Conservation (phyloP, 2,329 filamentous ascomycete genomes). For the Penicillium sp. region DNA sequence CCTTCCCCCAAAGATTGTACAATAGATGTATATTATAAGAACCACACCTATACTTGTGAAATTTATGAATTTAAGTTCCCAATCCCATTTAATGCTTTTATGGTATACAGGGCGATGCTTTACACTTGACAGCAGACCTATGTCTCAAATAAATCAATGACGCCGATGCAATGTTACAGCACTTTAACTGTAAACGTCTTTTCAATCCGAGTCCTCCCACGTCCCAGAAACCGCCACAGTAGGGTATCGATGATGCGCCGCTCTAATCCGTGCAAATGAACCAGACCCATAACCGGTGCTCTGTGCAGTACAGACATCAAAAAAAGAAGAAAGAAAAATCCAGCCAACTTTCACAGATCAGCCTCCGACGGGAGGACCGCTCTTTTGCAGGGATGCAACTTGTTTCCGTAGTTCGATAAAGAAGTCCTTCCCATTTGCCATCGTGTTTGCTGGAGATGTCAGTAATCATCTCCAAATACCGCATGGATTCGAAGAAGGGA, state of each 20-base stretch:
- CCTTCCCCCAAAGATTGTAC: neutral
- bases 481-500: neutral
- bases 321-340: conserved; percentile 14
- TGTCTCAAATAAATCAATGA: conserved; percentile 13
- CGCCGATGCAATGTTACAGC: conserved; percentile 25
- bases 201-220: conserved; percentile 17
- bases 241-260: conserved; percentile 31
- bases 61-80: neutral
- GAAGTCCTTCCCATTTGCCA: conserved; percentile 52
- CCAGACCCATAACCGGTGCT: conserved; percentile 14
- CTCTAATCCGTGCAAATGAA: conserved; percentile 25
- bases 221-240: conserved; percentile 22
- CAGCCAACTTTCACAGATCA: conserved; percentile 21
- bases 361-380: conserved; percentile 35
- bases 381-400: conserved; percentile 41
- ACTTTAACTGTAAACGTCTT: conserved; percentile 2
- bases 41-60: neutral
- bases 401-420: conserved; percentile 52
- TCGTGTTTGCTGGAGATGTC: conserved; percentile 42
- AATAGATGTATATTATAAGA: neutral
- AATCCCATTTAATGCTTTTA: conserved; percentile 2
- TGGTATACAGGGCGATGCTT: neutral
- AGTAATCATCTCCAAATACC: neutral
- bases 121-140: neutral
- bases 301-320: conserved; percentile 18